Base-by-base conservation (phyloP, 257 asterid genomes). In the Ilex asprella region DNA sequence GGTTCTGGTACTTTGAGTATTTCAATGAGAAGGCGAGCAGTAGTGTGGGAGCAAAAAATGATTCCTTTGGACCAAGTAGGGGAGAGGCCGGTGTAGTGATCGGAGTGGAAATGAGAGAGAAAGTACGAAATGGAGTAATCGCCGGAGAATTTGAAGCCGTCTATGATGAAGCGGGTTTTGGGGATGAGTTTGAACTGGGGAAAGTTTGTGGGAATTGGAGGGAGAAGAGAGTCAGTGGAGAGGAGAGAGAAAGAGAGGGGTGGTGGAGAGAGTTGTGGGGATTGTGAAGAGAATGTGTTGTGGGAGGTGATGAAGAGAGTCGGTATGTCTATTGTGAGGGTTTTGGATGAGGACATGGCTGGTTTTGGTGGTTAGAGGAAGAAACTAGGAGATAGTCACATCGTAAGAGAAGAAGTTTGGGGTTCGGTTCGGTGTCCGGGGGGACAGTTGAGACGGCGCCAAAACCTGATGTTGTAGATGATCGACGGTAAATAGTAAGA, bases 51-150 rank as follows among this genome's bases (percentile, higher is more conserved):
- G 69, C 95, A 88, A 61, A 76, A 91, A 31, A 88, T 83, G 35
- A 88, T 69, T 29, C 98, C 98, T 43, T 62, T 68, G 56, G 86
- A 71, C 98, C 98, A 91, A 58, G 73, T 76, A 16, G 95, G 81
- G 39, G 77, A 66, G 31, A 91, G 87, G 52, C 98, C 98, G 12
- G 88, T 75, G 84, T 86, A 90, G 75, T 90, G 96, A 58, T 91
- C 98, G 72, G 93, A 91, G 83, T 91, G 96, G 76, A 88, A 91
- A 78, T 88, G 98, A 27, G 98, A 79, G 60, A 91, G 96, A 80
- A 91, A 88, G 79, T 91, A 91, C 6, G 96, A 84, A 58, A 77
- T 68, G 16, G 96, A 82, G 78, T 84, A 86, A 52, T 67, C 74
- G 70, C 79, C 79, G 27, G 90, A 83, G 68, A 81, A 64, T 74